These are phyloP conservation scores for Candida caryicola DNA, from an alignment of 805 yeast species.

Conservation along the genomic window DNA sequence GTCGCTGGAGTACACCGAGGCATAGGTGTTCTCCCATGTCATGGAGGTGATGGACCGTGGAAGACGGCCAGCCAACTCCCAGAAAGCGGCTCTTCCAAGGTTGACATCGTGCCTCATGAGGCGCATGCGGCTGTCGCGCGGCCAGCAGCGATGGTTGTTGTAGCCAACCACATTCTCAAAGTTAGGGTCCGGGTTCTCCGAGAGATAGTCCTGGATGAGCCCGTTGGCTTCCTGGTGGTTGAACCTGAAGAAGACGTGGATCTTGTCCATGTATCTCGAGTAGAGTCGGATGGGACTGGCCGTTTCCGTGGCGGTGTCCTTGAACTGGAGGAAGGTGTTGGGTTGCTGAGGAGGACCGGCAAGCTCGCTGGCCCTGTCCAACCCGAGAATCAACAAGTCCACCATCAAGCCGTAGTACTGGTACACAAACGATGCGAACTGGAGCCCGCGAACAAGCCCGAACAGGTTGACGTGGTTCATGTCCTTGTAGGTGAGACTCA, in stretches of 20 bases:
- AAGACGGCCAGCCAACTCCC: conserved; percentile 81
- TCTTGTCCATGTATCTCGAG: conserved; percentile 76
- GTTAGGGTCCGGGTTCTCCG: conserved; percentile 91
- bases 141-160: conserved; percentile 92
- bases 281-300: conserved; percentile 77
- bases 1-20: conserved; percentile 86
- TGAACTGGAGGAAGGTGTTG: conserved; percentile 74
- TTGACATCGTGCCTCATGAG: conserved; percentile 88
- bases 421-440: conserved; percentile 82
- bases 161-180: conserved; percentile 83
- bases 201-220: conserved; percentile 67
- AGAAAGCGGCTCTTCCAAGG: conserved; percentile 84
- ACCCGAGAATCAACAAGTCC: conserved; percentile 79
- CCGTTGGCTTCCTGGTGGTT: conserved; percentile 70
- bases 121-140: conserved; percentile 86
- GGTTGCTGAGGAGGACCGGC: conserved; percentile 78
- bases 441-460: conserved; percentile 86
- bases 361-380: conserved; percentile 80
- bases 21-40: conserved; percentile 76
- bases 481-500: conserved; percentile 80
- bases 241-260: conserved; percentile 78
- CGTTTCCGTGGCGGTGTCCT: conserved; percentile 54
- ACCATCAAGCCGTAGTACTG: conserved; percentile 87
- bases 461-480: conserved; percentile 90
- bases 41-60: conserved; percentile 73